Conservation (phyloP, 495 filamentous ascomycete genomes). For the Xanthoparmelia taractica region DNA sequence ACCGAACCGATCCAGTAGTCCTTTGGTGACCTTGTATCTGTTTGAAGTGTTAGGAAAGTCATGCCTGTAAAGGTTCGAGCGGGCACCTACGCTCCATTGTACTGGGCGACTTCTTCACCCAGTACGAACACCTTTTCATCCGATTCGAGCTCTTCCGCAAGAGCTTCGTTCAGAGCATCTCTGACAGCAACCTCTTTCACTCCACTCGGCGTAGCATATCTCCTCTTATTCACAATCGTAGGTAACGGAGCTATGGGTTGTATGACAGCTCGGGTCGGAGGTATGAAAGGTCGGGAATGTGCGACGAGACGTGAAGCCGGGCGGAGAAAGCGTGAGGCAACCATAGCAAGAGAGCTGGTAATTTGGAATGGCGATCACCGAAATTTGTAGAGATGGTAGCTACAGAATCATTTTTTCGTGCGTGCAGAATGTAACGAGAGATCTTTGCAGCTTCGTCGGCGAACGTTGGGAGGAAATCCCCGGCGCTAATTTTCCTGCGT, state of each 20-base stretch:
- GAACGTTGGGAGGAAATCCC: slow-evolving; percentile 1
- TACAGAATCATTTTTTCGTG: slow-evolving; percentile 6
- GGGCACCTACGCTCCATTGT: slow-evolving; percentile 78
- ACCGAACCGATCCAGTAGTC: slow-evolving; percentile 90
- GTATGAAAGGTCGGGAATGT: slow-evolving; percentile 35
- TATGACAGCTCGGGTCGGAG: slow-evolving; percentile 37
- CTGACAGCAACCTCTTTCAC: slow-evolving; percentile 90
- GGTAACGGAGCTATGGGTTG: slow-evolving; percentile 43
- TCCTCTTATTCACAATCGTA: slow-evolving; percentile 38
- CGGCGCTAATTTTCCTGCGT: slow-evolving; percentile 1
- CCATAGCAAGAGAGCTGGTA: slow-evolving; percentile 36
- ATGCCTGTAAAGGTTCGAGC: background rate
- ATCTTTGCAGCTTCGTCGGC: background rate
- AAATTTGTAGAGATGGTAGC: background rate
- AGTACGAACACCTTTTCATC: slow-evolving; percentile 92
- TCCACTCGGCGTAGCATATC: slow-evolving; percentile 50
- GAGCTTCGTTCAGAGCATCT: slow-evolving; percentile 94
- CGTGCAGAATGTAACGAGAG: background rate
- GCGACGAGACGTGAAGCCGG: slow-evolving; percentile 67
- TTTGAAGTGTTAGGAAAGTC: slow-evolving; percentile 20
- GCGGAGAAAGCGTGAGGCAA: slow-evolving; percentile 68
- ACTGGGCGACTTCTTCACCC: slow-evolving; percentile 97
- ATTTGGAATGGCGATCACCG: background rate
- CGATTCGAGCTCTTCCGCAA: slow-evolving; percentile 91
- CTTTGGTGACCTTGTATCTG: slow-evolving; percentile 97